Percentiles rank a stretch among this genome's conserved stretches.
These are phyloP conservation scores for Calendula officinalis DNA, from an alignment of 129 eudicot species.

Conservation along the genomic window DNA sequence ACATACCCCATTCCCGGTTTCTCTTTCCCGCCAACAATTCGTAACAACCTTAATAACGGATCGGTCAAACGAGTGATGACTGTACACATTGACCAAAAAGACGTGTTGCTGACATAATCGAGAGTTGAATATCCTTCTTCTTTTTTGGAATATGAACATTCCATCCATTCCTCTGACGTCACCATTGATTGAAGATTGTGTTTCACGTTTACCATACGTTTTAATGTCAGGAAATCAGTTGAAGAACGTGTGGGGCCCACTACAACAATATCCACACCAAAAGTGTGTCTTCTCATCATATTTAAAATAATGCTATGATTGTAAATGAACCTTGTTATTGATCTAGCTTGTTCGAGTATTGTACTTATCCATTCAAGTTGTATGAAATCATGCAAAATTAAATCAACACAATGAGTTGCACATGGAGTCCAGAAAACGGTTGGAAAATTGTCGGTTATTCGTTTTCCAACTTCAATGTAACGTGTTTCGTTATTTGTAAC, in stretches of 20 bases:
- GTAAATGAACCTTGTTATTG: conserved; percentile 77
- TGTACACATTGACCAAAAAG: conserved; percentile 82
- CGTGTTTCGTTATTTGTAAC: conserved; percentile 57
- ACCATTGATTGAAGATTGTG: conserved; percentile 80
- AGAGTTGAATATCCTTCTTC: conserved; percentile 60
- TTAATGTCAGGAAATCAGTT: conserved; percentile 70
- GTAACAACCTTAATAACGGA: conserved; percentile 65
- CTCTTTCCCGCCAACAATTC: conserved; percentile 65
- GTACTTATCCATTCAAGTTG: conserved; percentile 66
- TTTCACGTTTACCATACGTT: conserved; percentile 64
- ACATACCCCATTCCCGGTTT: conserved; percentile 87
- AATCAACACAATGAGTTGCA: conserved; percentile 68
- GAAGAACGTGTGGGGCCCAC: conserved; percentile 48
- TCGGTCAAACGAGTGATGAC: conserved; percentile 54
- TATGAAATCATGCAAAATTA: conserved; percentile 74
- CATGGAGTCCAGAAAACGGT: conserved; percentile 88
- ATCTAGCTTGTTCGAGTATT: conserved; percentile 67
- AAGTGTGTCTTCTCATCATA: conserved; percentile 88
- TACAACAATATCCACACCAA: conserved; percentile 74
- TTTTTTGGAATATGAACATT: conserved; percentile 66
- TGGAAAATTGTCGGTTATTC: conserved; percentile 55
- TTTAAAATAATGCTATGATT: conserved; percentile 54
- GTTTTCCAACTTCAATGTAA: conserved; percentile 65
- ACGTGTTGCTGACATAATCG: conserved; percentile 61
- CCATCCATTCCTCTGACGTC: conserved; percentile 96